Evolutionary conservation across 441 rosid genomes (phyloP).

Genomic region (Francoa sonchifolia): DNA sequence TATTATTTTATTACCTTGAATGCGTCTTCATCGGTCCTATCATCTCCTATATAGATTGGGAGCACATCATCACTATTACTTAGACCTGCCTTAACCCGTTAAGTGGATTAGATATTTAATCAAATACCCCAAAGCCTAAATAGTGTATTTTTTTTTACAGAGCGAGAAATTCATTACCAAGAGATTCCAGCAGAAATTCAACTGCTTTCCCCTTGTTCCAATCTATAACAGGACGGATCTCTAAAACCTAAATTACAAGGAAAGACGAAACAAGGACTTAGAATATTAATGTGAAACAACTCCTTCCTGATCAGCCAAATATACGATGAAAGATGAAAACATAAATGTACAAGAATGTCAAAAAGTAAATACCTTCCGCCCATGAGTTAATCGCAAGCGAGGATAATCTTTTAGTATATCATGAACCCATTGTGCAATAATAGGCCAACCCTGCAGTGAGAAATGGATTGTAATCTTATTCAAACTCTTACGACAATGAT

Average conservation of each 20-base stretch:
- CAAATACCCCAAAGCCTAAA: background rate
- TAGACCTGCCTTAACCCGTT: conserved; percentile 30
- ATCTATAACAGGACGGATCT: conserved; percentile 79
- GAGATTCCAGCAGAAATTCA: conserved; percentile 75
- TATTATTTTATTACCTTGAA: conserved; percentile 46
- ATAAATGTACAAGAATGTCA: background rate
- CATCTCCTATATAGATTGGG: conserved; percentile 82
- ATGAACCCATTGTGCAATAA: conserved; percentile 77
- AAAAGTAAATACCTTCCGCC: conserved; percentile 61
- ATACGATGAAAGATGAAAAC: background rate
- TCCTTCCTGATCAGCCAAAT: no score
- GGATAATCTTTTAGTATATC: conserved; percentile 70
- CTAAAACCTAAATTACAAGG: conserved; percentile 54
- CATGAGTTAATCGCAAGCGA: conserved; percentile 71
- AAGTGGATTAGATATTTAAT: background rate
- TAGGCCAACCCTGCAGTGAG: conserved; percentile 56
- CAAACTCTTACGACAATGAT: no score
- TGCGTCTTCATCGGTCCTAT: conserved; percentile 84
- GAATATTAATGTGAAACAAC: no score
- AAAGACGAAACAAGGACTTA: background rate
- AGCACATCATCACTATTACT: conserved; percentile 46
- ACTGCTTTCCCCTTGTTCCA: conserved; percentile 97
- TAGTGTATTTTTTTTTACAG: background rate
- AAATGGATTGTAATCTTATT: no score
- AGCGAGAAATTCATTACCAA: conserved; percentile 29